Conservation (phyloP, 345 rosid species). For the Toxicodendron radicans region DNA sequence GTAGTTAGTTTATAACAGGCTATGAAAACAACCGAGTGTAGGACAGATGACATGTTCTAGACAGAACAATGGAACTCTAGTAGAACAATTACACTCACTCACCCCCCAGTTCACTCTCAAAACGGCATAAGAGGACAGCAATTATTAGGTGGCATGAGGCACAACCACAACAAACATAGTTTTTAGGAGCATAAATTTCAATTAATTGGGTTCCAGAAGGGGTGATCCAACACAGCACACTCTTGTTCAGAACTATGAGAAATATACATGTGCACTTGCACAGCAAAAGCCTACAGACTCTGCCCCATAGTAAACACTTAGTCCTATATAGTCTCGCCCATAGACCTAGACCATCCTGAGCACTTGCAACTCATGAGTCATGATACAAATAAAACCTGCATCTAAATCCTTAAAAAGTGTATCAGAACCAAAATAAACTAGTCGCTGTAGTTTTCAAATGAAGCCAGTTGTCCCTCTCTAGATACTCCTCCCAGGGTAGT, state of each 20-base stretch:
- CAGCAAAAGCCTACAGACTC: background rate
- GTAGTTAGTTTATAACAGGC: background rate
- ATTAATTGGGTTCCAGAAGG: background rate
- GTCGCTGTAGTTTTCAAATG: background rate
- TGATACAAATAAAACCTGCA: background rate
- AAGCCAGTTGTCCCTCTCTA: background rate
- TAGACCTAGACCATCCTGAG: conserved; percentile 1
- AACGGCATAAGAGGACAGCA: background rate
- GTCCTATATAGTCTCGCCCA: background rate
- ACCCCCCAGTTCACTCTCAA: background rate
- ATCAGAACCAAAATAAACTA: background rate
- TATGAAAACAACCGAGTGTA: background rate
- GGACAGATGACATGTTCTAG: background rate
- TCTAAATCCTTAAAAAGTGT: background rate
- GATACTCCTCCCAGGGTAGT: background rate
- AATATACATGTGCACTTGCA: background rate
- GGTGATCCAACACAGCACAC: background rate
- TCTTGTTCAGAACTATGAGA: background rate
- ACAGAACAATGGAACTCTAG: background rate
- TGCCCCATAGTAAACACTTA: background rate
- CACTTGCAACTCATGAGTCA: background rate
- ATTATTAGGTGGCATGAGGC: background rate
- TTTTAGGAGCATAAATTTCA: background rate
- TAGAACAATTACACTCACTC: no score
- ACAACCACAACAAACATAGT: background rate